A percentile compares a stretch with the other conserved stretches of the same genome.
phyloP scores from a whole-genome alignment of 1,284 basidiomycete species.

The Schizophyllum commune region DNA sequence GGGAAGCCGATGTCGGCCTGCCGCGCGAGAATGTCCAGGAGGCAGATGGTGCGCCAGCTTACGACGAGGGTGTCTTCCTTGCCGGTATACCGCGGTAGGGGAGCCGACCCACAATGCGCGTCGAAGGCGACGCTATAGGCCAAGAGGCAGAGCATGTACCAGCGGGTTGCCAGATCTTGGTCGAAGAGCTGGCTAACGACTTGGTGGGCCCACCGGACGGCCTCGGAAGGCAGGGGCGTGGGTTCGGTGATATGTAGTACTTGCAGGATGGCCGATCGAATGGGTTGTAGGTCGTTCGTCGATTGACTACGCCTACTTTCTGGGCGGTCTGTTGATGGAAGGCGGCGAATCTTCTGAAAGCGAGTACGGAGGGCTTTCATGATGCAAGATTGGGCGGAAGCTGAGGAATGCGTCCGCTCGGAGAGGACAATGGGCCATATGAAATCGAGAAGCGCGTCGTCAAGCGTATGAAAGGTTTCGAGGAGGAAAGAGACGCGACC shows the following conservation, averaged over 20 bases:
- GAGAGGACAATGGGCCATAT: conserved; percentile 24
- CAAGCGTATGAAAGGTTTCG: conserved; percentile 15
- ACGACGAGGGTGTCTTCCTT: not conserved
- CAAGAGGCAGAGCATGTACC: not conserved
- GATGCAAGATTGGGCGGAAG: conserved; percentile 16
- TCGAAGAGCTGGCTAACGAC: not conserved
- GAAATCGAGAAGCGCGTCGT: conserved; percentile 20
- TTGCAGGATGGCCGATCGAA: not conserved
- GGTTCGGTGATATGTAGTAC: not conserved
- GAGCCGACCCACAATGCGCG: not conserved
- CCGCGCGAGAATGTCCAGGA: conserved; percentile 15
- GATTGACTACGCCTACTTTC: too few relatives aligned
- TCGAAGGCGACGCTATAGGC: not conserved
- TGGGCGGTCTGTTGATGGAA: not conserved
- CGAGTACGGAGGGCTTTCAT: conserved; percentile 20
- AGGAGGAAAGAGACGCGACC: conserved; percentile 20
- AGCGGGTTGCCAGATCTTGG: not conserved
- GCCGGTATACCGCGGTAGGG: not conserved
- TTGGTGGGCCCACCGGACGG: not conserved
- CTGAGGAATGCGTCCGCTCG: conserved; percentile 12
- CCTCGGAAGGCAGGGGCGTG: not conserved
- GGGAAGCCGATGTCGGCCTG: not conserved
- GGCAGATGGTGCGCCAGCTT: conserved; percentile 15
- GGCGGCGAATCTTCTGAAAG: conserved; percentile 2
- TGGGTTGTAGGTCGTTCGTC: not conserved